These are phyloP conservation scores for Coemansia furcata DNA, from an alignment of 192 early-diverging fungal species.

Conservation along the genomic window DNA sequence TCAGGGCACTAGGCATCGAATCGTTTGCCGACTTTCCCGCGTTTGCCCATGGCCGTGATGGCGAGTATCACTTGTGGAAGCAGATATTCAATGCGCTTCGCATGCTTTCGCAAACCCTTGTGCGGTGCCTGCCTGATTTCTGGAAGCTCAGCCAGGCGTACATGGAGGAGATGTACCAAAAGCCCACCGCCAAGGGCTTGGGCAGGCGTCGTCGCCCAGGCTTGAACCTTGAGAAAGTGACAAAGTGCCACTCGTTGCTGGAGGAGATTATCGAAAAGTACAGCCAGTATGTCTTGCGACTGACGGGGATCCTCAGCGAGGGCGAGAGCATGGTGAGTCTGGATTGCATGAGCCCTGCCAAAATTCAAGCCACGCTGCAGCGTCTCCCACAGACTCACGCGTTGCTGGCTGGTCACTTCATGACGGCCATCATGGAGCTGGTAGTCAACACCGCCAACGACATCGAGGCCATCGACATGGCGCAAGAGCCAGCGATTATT, in stretches of 20 bases:
- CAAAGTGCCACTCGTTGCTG: conserved; percentile 49
- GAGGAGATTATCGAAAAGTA: conserved; percentile 49
- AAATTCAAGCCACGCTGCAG: conserved; percentile 31
- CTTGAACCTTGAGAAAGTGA: conserved; percentile 47
- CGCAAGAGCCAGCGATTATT: conserved; percentile 65
- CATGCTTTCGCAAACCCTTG: conserved; percentile 71
- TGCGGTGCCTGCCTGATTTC: conserved; percentile 82
- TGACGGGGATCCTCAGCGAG: conserved; percentile 44
- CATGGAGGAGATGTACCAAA: conserved; percentile 78
- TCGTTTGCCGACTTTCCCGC: conserved; percentile 41
- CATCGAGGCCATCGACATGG: conserved; percentile 70
- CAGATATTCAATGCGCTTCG: conserved; percentile 68
- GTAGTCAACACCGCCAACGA: conserved; percentile 78
- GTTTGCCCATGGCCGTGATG: conserved; percentile 41
- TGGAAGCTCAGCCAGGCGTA: conserved; percentile 87
- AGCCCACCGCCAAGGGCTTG: conserved; percentile 32
- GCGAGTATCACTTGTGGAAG: conserved; percentile 65
- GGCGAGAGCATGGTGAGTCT: conserved; percentile 21
- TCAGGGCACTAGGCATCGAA: conserved; percentile 35
- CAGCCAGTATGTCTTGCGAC: conserved; percentile 47
- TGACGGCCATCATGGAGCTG: conserved; percentile 70
- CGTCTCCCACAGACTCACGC: conserved; percentile 57
- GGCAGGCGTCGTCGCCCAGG: conserved; percentile 45
- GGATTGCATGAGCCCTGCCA: conserved; percentile 13
- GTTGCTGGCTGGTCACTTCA: conserved; percentile 69